phyloP scores from a whole-genome alignment of 306 rosid genomes.

The Prinsepia uniflora region DNA sequence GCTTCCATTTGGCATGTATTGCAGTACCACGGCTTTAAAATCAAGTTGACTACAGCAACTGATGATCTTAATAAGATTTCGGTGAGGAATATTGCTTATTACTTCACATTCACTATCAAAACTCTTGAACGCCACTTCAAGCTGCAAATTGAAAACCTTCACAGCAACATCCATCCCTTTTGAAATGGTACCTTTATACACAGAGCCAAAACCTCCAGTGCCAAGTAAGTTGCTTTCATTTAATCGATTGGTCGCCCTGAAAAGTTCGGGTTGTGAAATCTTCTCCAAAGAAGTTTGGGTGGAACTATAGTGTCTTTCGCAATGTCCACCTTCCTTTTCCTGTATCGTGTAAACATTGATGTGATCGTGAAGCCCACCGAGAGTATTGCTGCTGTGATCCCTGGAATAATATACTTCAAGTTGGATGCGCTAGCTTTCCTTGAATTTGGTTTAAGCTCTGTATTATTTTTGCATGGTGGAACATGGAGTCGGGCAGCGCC shows the following conservation, averaged over 20 bases:
- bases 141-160: slow-evolving; percentile 26
- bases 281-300: slow-evolving; percentile 16
- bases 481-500: slow-evolving; percentile 11
- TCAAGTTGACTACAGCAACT: slow-evolving; percentile 6
- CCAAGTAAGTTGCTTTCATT: slow-evolving; percentile 20
- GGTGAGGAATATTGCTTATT: slow-evolving; percentile 17
- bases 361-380: background rate
- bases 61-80: slow-evolving; percentile 29
- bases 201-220: slow-evolving; percentile 20
- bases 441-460: background rate
- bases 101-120: slow-evolving; percentile 18
- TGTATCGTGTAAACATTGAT: background rate
- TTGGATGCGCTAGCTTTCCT: background rate
- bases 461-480: slow-evolving; percentile 13
- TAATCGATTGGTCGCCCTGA: slow-evolving; percentile 22
- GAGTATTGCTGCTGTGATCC: background rate
- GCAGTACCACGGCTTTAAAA: slow-evolving; percentile 25
- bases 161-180: slow-evolving; percentile 24
- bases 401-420: slow-evolving; percentile 10
- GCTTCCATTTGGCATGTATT: slow-evolving; percentile 29
- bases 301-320: background rate
- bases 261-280: slow-evolving; percentile 25
- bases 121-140: slow-evolving; percentile 8
- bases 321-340: background rate
- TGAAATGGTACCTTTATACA: slow-evolving; percentile 15